These are phyloP conservation scores for Schizochytrium sp. DNA, from an alignment of 108 stramenopile species.

Conservation along the genomic window DNA sequence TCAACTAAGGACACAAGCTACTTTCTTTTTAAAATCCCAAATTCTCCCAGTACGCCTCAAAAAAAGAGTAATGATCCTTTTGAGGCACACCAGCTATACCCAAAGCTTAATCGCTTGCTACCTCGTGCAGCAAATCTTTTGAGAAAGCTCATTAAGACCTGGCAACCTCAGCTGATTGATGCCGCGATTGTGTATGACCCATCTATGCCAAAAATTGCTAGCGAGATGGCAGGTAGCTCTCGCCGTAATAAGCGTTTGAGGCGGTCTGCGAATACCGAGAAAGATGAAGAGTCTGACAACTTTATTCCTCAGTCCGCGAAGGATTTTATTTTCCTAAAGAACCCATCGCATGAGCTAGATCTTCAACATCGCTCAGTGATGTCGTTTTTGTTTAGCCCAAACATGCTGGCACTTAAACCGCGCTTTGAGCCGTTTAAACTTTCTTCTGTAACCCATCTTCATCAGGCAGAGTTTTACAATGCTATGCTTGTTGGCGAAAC, in stretches of 20 bases:
- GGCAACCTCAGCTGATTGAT: neutral
- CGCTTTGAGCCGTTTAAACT: neutral
- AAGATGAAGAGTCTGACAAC: neutral
- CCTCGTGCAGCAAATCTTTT: neutral
- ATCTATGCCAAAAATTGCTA: neutral
- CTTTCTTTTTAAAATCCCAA: neutral
- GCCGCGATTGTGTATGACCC: neutral
- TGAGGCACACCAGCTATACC: too few species aligned
- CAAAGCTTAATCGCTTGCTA: neutral
- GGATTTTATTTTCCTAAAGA: neutral
- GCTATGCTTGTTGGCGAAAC: conserved; percentile 4
- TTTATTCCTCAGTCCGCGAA: neutral
- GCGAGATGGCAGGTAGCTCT: neutral
- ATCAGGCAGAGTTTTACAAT: neutral
- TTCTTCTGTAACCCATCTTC: neutral
- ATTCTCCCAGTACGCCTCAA: too few species aligned
- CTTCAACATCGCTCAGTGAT: neutral
- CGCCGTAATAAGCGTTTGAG: neutral
- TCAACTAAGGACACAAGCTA: neutral
- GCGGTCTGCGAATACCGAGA: neutral
- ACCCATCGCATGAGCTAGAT: conserved; percentile 12
- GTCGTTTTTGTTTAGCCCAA: conserved; percentile 4
- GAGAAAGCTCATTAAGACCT: neutral
- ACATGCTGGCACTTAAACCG: neutral
- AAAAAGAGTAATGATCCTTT: too few species aligned